Evolutionary conservation across 2,329 filamentous ascomycete genomes (phyloP), one percentile per base, ranked within the genome.

Genomic region (Cadophora sp.): DNA sequence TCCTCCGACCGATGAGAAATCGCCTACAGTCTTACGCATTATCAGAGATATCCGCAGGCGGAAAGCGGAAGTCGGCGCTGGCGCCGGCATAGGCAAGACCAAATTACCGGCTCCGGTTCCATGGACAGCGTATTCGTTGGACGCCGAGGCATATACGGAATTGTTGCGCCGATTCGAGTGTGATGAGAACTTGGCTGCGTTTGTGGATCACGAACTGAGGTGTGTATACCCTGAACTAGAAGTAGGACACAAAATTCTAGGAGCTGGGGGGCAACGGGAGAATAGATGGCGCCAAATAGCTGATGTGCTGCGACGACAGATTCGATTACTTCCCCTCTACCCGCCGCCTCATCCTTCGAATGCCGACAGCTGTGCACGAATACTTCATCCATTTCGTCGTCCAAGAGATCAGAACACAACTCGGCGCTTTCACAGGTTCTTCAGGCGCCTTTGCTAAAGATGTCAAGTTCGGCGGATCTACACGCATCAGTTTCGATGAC

Each of bases 401-500:
- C 46, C 5, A 50, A 22, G n/a, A 50, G 16, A 50, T 50, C 9
- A 50, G 11, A 9, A 24, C 46, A 50, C 46, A 50, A 50, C 46
- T 50, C n/a, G 4, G 16, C 4, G 5, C 46, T n/a, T 24, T 50
- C n/a, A 24, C 46, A 22, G n/a, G 19, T 24, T 24, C n/a, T 22
- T 50, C n/a, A 1, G 3, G 46, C 9, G n/a, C 4, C 7, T 50
- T 50, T 9, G 46, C 46, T 2, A 4, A 50, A 6, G 46, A 4
- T 1, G 24, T 50, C n/a, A 50, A 22, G 16, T 50, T 50, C n/a
- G 46, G n/a, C 7, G 46, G 46, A n/a, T 71, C 69, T 19, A 26
- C 71, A 60, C 29, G 22, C 22, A 66, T 71, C 56, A 51, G 63
- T 14, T 67, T 65, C 63, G 16, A 29, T 43, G 71, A 71, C 26